Percentiles rank a stretch among this genome's conserved stretches.
Conservation (phyloP, 2,329 filamentous ascomycete genomes). For the Lachnellula cervina region DNA sequence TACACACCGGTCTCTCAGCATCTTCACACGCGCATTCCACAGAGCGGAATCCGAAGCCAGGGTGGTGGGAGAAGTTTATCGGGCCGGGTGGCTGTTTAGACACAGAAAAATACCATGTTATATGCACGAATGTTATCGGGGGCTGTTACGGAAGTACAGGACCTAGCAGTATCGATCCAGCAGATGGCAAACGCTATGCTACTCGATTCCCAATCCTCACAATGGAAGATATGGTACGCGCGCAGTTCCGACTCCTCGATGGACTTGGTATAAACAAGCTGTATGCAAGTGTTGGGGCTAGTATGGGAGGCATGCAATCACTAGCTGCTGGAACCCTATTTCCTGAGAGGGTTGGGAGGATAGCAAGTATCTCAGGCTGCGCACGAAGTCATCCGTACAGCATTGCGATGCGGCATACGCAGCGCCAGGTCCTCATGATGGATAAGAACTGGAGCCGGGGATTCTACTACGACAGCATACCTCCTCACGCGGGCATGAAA, state of each 20-base stretch:
- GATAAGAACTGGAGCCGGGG: conserved; percentile 95
- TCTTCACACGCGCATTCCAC: conserved; percentile 96
- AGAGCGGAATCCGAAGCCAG: conserved; percentile 75
- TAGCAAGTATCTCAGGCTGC: conserved; percentile 89
- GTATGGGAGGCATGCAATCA: conserved; percentile 98
- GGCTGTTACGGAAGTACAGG: conserved; percentile 96
- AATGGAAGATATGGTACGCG: conserved; percentile 95
- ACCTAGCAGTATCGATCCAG: conserved; percentile 77
- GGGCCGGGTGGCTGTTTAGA: conserved; percentile 80
- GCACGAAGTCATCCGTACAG: conserved; percentile 94
- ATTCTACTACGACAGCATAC: conserved; percentile 84
- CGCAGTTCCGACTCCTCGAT: conserved; percentile 87
- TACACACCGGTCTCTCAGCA: conserved; percentile 94
- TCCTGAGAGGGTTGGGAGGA: conserved; percentile 71
- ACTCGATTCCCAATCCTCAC: conserved; percentile 95
- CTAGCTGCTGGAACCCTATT: conserved; percentile 82
- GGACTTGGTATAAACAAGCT: conserved; percentile 69
- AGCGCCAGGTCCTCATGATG: conserved; percentile 98
- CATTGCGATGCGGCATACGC: conserved; percentile 97
- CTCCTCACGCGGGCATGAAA: conserved; percentile 96
- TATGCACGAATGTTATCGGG: conserved; percentile 95
- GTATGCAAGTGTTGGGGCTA: conserved; percentile 89
- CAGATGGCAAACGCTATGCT: conserved; percentile 82
- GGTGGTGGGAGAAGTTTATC: conserved; percentile 99
- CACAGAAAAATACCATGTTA: conserved; percentile 85